Evolutionary conservation across 495 filamentous ascomycete species (phyloP), one percentile per base, ranked within the genome.

Genomic region (Paragyromitra xinjiangensis): DNA sequence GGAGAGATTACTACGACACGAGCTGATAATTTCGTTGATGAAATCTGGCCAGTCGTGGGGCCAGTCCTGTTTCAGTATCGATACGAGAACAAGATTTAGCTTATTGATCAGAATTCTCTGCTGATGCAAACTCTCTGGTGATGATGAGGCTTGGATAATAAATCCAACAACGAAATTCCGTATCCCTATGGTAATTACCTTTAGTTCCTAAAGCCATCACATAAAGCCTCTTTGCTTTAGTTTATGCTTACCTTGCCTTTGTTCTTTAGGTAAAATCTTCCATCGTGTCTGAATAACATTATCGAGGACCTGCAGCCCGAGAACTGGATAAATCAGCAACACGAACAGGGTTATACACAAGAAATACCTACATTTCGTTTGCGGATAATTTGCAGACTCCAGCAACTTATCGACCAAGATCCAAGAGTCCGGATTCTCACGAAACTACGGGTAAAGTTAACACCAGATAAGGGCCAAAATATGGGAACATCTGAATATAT

Each of bases 11-110:
- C 92, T 93, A 80, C 94, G 94, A 83, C 94, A 98, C 37, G 95
- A 96, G 11, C 93, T 91, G 79, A 98, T 94, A 83, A 99, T 98
- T 87, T 99, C 95, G 84, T 97, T 98, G 88, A 98, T 98, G 84
- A 99, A 99, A 7, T 93, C 97, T 8, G 96, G 95, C 95, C 95
- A 99, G 86, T 98, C 95, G 83, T 98, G 95, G n/a, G 95, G 95
- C 95, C 95, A 99, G 84, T 99, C 95, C 85, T 99, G 95, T 87
- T 99, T 99, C 80, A 99, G 85, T 69, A 99, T 95, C 45, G 93
- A 97, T 77, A 99, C 93, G 66, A 99, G 91, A 26, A 98, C 95
- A 65, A 99, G 89, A 78, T 99, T 98, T 58, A 99, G 89, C 86
- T 99, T 98, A 87, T 98, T 98, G 81, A 99, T 84, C 39, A 99